Evolutionary conservation across 2,329 filamentous ascomycete species (phyloP).

Genomic region (Dactylellina leptospora): DNA sequence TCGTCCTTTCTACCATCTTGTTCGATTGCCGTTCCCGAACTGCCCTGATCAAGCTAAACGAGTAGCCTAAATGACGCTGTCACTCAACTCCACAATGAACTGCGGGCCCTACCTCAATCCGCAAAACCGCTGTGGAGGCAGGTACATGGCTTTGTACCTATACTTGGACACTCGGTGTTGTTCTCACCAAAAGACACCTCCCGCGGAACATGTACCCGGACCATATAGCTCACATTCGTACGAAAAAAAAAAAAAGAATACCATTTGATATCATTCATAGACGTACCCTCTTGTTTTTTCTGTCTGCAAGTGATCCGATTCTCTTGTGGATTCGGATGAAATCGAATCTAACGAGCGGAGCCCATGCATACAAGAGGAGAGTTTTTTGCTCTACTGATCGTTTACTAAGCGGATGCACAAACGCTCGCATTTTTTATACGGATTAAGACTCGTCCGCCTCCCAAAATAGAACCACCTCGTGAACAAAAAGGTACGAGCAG

Average conservation of each 20-base stretch:
- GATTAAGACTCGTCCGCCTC: conserved; percentile 50
- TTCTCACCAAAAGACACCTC: background rate
- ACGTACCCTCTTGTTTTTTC: conserved; percentile 3
- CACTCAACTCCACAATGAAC: conserved; percentile 40
- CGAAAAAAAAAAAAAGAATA: conserved; percentile 24
- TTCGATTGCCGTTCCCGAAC: conserved; percentile 53
- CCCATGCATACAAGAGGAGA: conserved; percentile 46
- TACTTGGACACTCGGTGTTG: conserved; percentile 36
- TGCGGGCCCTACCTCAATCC: conserved; percentile 7
- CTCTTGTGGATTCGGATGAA: conserved; percentile 40
- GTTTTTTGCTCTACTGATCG: conserved; percentile 29
- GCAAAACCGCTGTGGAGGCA: conserved; percentile 41
- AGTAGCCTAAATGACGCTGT: conserved; percentile 47
- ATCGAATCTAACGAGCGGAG: conserved; percentile 44
- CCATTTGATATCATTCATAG: conserved; percentile 31
- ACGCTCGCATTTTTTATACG: conserved; percentile 46
- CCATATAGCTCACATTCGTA: conserved; percentile 30
- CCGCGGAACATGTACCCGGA: conserved; percentile 10
- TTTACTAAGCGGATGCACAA: conserved; percentile 45
- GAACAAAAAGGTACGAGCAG: conserved; percentile 47
- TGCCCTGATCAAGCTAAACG: conserved; percentile 42
- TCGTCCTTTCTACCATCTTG: conserved; percentile 41
- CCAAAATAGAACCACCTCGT: conserved; percentile 53
- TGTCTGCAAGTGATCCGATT: background rate
- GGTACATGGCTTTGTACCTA: conserved; percentile 35